Percentiles rank a stretch among this genome's conserved stretches.
Conservation (phyloP, 352 stramenopile genomes). For the Phytophthora aleatoria region DNA sequence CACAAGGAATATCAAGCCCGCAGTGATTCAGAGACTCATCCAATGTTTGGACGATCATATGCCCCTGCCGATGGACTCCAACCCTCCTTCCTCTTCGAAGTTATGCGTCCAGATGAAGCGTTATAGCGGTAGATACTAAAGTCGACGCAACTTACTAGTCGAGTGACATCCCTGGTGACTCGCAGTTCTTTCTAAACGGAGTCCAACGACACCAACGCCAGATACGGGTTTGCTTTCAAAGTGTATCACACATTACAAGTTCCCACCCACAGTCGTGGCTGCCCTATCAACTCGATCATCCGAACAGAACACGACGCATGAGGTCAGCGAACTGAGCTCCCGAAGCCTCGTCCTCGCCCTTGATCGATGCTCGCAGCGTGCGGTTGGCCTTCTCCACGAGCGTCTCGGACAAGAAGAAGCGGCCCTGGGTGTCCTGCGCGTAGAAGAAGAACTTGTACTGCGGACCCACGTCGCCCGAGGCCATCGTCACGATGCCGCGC, state of each 20-base stretch:
- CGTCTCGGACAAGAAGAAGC: conserved; percentile 75
- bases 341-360: conserved; percentile 66
- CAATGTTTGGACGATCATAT: no score
- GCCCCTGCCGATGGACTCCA: no score
- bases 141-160: conserved; percentile 18
- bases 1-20: no score
- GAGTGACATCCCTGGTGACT: not conserved
- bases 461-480: conserved; percentile 74
- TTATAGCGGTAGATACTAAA: not conserved
- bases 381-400: conserved; percentile 73
- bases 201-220: conserved; percentile 1
- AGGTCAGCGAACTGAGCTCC: conserved; percentile 68
- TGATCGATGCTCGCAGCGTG: conserved; percentile 70
- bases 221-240: conserved; percentile 8
- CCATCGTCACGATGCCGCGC: conserved; percentile 75
- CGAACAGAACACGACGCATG: conserved; percentile 69
- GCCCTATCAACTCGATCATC: conserved; percentile 10
- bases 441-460: conserved; percentile 91
- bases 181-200: no score
- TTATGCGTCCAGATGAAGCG: no score
- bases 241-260: conserved; percentile 36
- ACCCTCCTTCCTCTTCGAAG: no score
- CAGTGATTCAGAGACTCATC: no score
- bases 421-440: conserved; percentile 65
- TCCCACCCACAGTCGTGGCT: conserved; percentile 8